These are phyloP conservation scores for Gliomastix tumulicola DNA, from an alignment of 2,329 filamentous ascomycete genomes.

Conservation along the genomic window DNA sequence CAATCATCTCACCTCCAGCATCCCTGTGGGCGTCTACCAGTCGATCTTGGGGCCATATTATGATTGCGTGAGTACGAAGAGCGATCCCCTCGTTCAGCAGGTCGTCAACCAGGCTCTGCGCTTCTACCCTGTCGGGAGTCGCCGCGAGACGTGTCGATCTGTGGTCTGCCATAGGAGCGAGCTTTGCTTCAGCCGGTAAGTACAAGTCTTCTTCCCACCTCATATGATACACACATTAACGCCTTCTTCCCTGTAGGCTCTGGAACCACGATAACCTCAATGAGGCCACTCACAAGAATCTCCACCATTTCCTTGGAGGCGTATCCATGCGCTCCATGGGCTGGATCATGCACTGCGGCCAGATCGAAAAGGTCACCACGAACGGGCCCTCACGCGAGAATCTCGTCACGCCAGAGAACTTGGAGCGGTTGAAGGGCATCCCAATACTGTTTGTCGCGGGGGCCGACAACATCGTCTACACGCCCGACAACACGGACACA, in stretches of 20 bases:
- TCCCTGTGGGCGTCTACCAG: constrained; percentile 7
- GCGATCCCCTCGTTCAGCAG: constrained; percentile 34
- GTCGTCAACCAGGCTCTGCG: constrained; percentile 48
- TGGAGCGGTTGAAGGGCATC: constrained; percentile 41
- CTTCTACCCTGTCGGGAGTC: constrained; percentile 44
- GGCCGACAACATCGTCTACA: constrained; percentile 11
- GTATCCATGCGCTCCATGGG: constrained; percentile 51
- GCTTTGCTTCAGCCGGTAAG: constrained; percentile 49
- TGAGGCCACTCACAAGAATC: constrained; percentile 55
- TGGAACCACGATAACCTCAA: constrained; percentile 62
- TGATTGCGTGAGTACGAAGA: constrained; percentile 10
- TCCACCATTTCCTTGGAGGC: constrained; percentile 55
- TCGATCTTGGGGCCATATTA: constrained; percentile 8
- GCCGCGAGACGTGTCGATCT: constrained; percentile 52
- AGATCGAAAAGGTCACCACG: constrained; percentile 39
- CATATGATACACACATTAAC: too few species aligned
- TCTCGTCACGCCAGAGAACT: constrained; percentile 42
- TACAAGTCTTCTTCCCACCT: too few species aligned
- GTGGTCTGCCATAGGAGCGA: constrained; percentile 53
- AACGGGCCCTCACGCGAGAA: constrained; percentile 40
- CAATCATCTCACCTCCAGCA: constrained; percentile 6
- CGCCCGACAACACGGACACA: constrained; percentile 13
- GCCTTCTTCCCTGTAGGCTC: constrained; percentile 10
- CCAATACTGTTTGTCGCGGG: constrained; percentile 30
- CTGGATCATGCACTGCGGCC: constrained; percentile 50